Evolutionary conservation across 106 monocot species (phyloP), one percentile per base, ranked within the genome.

Genomic region (Dendrobium chrysotoxum): DNA sequence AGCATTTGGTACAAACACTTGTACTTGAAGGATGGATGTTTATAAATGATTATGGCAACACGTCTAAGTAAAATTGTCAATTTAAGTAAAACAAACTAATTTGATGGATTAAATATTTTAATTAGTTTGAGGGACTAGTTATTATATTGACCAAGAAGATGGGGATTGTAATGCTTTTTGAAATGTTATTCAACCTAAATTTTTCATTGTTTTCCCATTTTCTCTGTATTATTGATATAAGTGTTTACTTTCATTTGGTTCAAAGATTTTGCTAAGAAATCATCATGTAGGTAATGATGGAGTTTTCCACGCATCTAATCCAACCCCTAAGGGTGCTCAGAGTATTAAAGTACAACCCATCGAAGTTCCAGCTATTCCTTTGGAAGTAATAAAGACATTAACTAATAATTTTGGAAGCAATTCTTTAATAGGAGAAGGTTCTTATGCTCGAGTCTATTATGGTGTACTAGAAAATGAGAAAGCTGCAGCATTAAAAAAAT

Each of bases 391-490:
- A 40, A 91, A 77, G 50, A 82, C 86, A 79, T 53, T 86, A 28
- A 91, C 91, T 4, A 77, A 83, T 17, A 85, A 81, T 77, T 91
- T 88, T 80, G 85, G 90, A 38, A 78, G 54, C 41, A 84, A 91
- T 39, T 61, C 85, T 42, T 84, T 91, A 16, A 84, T 88, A 41
- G 90, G 90, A 16, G 90, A 91, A 66, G 90, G 90, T 21, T 88
- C 90, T n/a, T 91, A 79, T 82, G 86, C 78, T 28, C 83, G 88
- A 75, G 90, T 91, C 18, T 91, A 84, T 67, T 88, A 82, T 82
- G 90, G 88, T 54, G 65, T 85, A 4, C 86, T 91, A 25, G 88
- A 66, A 84, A 88, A 35, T 73, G 88, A 84, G 20, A 85, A 53
- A 81, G 88, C 50, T 58, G 68, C 84, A 28, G 86, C 88, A 4